Percentiles rank a stretch among this genome's conserved stretches.
Conservation (phyloP, 441 rosid genomes). For the Euphorbia schlechtendalii region DNA sequence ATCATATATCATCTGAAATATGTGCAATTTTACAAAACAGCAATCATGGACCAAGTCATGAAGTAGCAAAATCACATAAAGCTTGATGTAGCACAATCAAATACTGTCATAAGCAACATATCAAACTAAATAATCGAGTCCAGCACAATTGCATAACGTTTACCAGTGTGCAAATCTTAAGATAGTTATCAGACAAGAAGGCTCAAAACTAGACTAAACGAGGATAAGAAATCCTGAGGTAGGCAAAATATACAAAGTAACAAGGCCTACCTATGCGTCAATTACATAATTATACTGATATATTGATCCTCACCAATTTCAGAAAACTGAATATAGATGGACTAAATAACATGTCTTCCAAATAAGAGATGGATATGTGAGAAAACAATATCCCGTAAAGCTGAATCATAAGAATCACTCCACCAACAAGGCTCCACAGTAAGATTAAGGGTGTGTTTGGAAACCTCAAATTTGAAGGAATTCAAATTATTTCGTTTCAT, state of each 20-base stretch:
- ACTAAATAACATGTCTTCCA: background rate
- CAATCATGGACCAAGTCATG: background rate
- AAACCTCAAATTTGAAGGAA: no score
- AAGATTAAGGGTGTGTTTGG: no score
- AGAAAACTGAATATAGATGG: conserved; percentile 1
- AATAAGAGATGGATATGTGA: background rate
- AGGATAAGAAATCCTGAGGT: background rate
- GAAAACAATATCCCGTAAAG: conserved; percentile 1
- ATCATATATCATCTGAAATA: background rate
- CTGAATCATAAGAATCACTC: background rate
- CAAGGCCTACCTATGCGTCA: conserved; percentile 1
- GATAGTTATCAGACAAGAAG: background rate
- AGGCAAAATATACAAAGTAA: background rate
- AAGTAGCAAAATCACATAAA: no score
- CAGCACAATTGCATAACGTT: background rate
- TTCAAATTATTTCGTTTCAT: no score
- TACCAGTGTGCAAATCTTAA: background rate
- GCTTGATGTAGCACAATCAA: no score
- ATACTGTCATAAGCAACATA: no score
- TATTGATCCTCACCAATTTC: conserved; percentile 5
- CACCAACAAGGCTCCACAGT: conserved; percentile 11
- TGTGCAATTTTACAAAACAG: conserved; percentile 3
- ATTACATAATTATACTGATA: background rate
- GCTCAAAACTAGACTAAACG: background rate
- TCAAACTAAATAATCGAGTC: background rate